Evolutionary conservation across 257 asterid genomes (phyloP), one percentile per base, ranked within the genome.

Genomic region (Voacanga thouarsii): DNA sequence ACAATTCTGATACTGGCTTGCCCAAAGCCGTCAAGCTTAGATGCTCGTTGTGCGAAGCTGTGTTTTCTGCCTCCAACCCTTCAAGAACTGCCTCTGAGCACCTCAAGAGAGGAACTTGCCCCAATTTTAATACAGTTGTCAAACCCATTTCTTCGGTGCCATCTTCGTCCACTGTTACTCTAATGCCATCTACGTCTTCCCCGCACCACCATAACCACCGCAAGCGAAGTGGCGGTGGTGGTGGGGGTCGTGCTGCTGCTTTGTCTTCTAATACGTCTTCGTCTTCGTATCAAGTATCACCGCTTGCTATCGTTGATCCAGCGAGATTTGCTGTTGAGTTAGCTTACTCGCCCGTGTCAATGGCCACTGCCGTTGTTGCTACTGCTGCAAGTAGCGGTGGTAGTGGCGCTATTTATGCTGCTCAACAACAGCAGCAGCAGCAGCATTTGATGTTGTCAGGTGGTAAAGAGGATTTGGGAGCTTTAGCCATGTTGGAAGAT

Each of bases 61-160:
- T 92, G 50, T 96, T 96, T 87, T 96, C 99, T 72, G 99, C 99
- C 49, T 96, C 99, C 0, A 96, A 93, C 39, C 99, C 99, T 6
- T 96, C 99, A 16, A 71, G 99, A 64, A 96, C 99, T 37, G 99
- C 99, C 47, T 90, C 99, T 75, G 99, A 96, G 87, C 99, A 96
- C 80, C 95, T 96, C 59, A 96, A 93, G 78, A 77, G 97, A 26
- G 98, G 98, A 45, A 93, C 99, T 50, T 96, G 99, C 82, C 97
- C 98, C 26, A 96, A 92, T 84, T 94, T 94, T 84, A 82, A 88
- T 67, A 79, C 97, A 30, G 83, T 74, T 10, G 87, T 90, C 0
- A 89, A 84, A 26, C 97, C 97, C 87, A 94, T 90, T 80, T 86
- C 98, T 0, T 85, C 97, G 2, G 83, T 86, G 28, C 90, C 91